phyloP scores from a whole-genome alignment of 1,139 yeast species.

The Pichiaceae sp. region DNA sequence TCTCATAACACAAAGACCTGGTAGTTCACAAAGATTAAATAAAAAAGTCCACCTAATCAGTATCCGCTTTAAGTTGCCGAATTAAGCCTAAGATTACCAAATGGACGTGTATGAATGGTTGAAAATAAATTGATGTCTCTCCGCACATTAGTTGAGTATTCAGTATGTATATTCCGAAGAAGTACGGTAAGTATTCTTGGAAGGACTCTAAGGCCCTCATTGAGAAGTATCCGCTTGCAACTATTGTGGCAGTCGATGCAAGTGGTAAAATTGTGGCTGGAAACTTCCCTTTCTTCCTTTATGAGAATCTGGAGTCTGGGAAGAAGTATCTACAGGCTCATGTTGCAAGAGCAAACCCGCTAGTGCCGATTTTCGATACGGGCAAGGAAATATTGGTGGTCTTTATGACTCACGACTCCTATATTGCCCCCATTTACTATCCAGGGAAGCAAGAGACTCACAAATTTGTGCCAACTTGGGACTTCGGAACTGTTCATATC shows the following conservation, averaged over 20 bases:
- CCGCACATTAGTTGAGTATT: too few species aligned
- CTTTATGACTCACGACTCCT: conserved; percentile 47
- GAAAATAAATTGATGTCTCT: too few species aligned
- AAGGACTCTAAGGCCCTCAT: conserved; percentile 35
- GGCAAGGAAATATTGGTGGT: conserved; percentile 38
- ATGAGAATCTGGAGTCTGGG: conserved; percentile 24
- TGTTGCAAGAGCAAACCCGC: conserved; percentile 48
- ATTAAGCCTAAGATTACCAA: too few species aligned
- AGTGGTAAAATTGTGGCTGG: conserved; percentile 38
- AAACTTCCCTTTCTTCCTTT: conserved; percentile 48
- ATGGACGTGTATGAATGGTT: too few species aligned
- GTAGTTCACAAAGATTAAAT: too few species aligned
- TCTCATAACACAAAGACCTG: too few species aligned
- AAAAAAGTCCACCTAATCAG: too few species aligned
- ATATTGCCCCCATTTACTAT: conserved; percentile 57
- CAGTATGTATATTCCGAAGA: conserved; percentile 22
- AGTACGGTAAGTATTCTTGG: conserved; percentile 25
- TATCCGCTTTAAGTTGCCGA: too few species aligned
- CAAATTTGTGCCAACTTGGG: conserved; percentile 69
- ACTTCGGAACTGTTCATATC: conserved; percentile 53
- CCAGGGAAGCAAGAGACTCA: conserved; percentile 50
- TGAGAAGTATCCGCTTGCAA: conserved; percentile 42
- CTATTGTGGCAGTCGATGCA: conserved; percentile 36
- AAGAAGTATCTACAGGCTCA: conserved; percentile 45
- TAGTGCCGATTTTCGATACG: conserved; percentile 35